phyloP scores from a whole-genome alignment of 768 basidiomycete genomes.

The Daedaleopsis sinensis region DNA sequence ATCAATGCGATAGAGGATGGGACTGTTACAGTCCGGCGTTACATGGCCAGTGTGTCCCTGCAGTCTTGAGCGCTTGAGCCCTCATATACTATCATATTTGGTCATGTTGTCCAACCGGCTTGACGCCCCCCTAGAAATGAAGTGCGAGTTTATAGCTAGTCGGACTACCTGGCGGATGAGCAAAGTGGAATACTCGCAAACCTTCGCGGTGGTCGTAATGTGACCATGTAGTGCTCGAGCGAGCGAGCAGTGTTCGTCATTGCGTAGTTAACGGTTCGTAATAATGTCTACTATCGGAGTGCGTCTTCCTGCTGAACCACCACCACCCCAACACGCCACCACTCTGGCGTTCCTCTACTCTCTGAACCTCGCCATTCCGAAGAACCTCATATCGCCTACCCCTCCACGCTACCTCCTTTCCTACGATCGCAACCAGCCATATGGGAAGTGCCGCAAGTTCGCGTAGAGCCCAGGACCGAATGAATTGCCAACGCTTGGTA shows the following conservation, averaged over 20 bases:
- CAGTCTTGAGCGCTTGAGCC: no score
- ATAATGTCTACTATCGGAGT: conserved; percentile 27
- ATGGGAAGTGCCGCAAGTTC: conserved; percentile 89
- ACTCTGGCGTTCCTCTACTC: conserved; percentile 14
- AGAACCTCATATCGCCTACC: conserved; percentile 77
- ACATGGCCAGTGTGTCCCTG: no score
- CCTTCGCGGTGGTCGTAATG: no score
- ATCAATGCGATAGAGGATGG: neutral
- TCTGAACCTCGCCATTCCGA: conserved; percentile 68
- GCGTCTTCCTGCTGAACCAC: conserved; percentile 19
- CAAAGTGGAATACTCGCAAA: no score
- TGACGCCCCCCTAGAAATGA: conserved; percentile 3
- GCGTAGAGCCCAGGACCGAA: conserved; percentile 76
- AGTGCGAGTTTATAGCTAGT: neutral
- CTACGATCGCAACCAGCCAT: conserved; percentile 80
- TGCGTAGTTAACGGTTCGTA: conserved; percentile 39
- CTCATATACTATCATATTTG: no score
- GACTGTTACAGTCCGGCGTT: no score
- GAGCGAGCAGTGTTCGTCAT: conserved; percentile 1
- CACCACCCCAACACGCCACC: conserved; percentile 17
- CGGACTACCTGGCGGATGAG: no score
- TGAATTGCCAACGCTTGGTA: conserved; percentile 53
- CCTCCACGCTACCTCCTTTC: conserved; percentile 85
- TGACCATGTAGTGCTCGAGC: no score
- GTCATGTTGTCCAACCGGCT: conserved; percentile 26